Evolutionary conservation across 331 rosid genomes (phyloP), one percentile per base, ranked within the genome.

Genomic region (Rhamnella rubrinervis): DNA sequence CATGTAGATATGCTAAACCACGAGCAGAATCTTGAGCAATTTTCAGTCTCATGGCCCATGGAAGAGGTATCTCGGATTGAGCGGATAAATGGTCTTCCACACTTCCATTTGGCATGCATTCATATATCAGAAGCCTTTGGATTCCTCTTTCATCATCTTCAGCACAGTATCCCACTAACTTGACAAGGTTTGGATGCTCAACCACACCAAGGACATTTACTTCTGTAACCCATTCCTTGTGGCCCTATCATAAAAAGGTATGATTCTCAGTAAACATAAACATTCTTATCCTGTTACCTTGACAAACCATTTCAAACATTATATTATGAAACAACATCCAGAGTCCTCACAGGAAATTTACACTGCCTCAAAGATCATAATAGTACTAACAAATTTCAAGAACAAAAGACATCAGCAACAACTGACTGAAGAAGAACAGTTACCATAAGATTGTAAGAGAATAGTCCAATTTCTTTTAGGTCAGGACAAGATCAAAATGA

Each of bases 141-240:
- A 95, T 91, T 78, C 99, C 99, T 81, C 99, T 84, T 83, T 95
- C 99, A 52, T 91, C 99, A 63, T 95, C 96, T 51, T 95, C 99
- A 4, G 99, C 99, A 40, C 97, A 95, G 74, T 91, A 89, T 16
- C 99, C 99, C 62, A 95, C 88, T 72, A 95, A 81, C 77, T 95
- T 95, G 78, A 95, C 99, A 70, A 95, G 97, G 83, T 95, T 95
- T 10, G 91, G 97, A 82, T 95, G 99, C 85, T 95, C 97, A 62
- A 89, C 95, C 63, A 95, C 78, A 65, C 99, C 97, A 61, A 95
- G 82, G 74, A 95, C 92, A 83, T 95, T 95, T 71, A 95, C 99
- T 84, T 95, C 99, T 52, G 99, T 95, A 80, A 95, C 96, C 99
- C 99, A 95, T 84, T 95, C 97, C 77, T 82, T 89, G 73, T 95